Conservation (phyloP, 148 eudicot genomes). For the Simmondsia chinensis region DNA sequence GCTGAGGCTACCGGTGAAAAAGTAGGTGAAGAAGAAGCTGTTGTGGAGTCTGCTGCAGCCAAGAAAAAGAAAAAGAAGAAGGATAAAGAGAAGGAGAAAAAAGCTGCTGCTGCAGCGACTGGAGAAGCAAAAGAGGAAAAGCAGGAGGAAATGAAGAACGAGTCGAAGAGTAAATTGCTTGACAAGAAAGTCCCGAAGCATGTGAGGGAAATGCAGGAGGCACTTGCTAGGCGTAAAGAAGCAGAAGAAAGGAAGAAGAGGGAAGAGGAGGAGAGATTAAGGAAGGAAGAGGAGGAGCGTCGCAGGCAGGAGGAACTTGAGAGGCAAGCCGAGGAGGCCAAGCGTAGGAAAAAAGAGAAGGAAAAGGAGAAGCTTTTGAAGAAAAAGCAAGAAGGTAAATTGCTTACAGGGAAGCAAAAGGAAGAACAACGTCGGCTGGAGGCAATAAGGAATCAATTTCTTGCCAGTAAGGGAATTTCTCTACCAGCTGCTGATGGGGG, state of each 20-base stretch:
- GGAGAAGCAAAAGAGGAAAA: conserved; percentile 27
- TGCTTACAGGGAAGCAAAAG: conserved; percentile 81
- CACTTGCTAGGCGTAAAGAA: conserved; percentile 63
- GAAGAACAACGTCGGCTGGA: conserved; percentile 76
- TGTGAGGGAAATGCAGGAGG: conserved; percentile 90
- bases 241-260: conserved; percentile 61
- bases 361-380: conserved; percentile 71
- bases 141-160: conserved; percentile 45
- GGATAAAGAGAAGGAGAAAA: conserved; percentile 42
- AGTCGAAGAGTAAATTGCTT: conserved; percentile 35
- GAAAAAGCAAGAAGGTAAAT: conserved; percentile 69
- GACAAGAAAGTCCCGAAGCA: conserved; percentile 82
- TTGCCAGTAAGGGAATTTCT: conserved; percentile 34
- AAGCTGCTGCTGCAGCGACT: conserved; percentile 28
- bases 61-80: conserved; percentile 76
- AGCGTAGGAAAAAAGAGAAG: conserved; percentile 62
- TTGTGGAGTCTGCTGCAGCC: conserved; percentile 43
- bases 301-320: conserved; percentile 57
- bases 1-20: conserved; percentile 39
- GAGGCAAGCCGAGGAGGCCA: conserved; percentile 71
- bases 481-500: conserved; percentile 36
- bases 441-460: conserved; percentile 75
- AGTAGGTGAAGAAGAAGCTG: conserved; percentile 47
- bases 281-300: conserved; percentile 89
- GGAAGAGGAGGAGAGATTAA: conserved; percentile 78